phyloP scores from a whole-genome alignment of 1,139 yeast genomes.

The Chernovozyma sophiae-reginae region DNA sequence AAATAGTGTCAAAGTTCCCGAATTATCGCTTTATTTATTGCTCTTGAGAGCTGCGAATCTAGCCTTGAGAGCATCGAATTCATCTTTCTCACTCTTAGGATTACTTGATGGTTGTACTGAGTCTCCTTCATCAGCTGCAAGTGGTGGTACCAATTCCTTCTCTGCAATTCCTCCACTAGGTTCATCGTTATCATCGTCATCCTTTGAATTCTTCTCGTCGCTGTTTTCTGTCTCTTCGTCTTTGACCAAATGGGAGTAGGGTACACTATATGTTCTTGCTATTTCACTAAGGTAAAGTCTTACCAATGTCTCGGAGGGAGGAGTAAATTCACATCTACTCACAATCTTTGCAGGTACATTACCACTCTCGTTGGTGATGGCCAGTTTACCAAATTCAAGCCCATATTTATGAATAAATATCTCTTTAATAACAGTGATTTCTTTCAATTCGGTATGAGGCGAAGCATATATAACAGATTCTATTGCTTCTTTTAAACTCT shows the following conservation, averaged over 20 bases:
- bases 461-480: conserved; percentile 68
- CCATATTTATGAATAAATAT: conserved; percentile 64
- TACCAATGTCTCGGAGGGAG: conserved; percentile 67
- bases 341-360: conserved; percentile 64
- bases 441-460: conserved; percentile 73
- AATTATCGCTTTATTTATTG: not conserved
- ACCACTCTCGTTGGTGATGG: conserved; percentile 51
- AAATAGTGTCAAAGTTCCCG: too few relatives aligned
- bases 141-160: conserved; percentile 9
- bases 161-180: conserved; percentile 11
- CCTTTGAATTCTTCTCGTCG: conserved; percentile 16
- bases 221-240: conserved; percentile 23
- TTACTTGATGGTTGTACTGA: conserved; percentile 7
- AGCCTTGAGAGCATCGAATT: conserved; percentile 41
- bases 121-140: conserved; percentile 6
- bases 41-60: conserved; percentile 46
- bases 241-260: conserved; percentile 57
- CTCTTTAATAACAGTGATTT: conserved; percentile 59
- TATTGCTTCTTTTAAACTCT: conserved; percentile 71
- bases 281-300: conserved; percentile 72
- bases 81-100: conserved; percentile 18
- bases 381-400: conserved; percentile 52
- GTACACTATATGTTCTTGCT: conserved; percentile 74
- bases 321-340: conserved; percentile 58
- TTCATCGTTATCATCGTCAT: conserved; percentile 16